Percentiles rank a stretch among this genome's conserved stretches.
Evolutionary conservation across 345 rosid species (phyloP).

Genomic region (Citrus reticulata): DNA sequence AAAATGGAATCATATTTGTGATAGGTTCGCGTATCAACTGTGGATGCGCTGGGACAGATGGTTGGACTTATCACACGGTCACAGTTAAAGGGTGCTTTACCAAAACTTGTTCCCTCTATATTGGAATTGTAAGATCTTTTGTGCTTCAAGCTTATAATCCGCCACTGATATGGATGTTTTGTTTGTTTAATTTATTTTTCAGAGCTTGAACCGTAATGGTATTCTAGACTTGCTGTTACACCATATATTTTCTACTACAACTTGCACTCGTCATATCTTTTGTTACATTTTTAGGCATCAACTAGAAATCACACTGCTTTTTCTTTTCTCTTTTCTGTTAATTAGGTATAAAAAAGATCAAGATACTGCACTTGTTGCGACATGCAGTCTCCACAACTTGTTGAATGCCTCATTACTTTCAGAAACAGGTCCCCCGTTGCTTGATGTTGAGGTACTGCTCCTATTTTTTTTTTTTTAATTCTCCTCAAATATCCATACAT

Average conservation of each 20-base stretch:
- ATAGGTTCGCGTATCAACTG: slow-evolving; percentile 82
- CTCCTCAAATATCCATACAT: neutral
- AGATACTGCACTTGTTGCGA: slow-evolving; percentile 77
- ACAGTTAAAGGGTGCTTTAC: slow-evolving; percentile 86
- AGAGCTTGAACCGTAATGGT: neutral
- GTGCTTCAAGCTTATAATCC: neutral
- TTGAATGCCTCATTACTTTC: slow-evolving; percentile 72
- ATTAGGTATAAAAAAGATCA: slow-evolving; percentile 83
- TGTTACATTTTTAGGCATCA: neutral
- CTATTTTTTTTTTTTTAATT: neutral
- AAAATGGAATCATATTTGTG: slow-evolving; percentile 26
- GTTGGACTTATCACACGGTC: slow-evolving; percentile 83
- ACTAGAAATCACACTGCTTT: slow-evolving; percentile 7
- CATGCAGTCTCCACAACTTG: slow-evolving; percentile 76
- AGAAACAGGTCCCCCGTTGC: slow-evolving; percentile 94
- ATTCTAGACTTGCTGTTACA: slow-evolving; percentile 1
- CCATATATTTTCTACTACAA: no score
- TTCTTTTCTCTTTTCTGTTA: slow-evolving; percentile 11
- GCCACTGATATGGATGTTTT: neutral
- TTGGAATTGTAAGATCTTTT: slow-evolving; percentile 69
- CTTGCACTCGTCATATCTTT: neutral
- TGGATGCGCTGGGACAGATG: slow-evolving; percentile 98
- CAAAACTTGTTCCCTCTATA: slow-evolving; percentile 81
- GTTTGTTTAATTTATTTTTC: slow-evolving; percentile 5
- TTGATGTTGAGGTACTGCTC: slow-evolving; percentile 86